Conservation (phyloP, 1,284 basidiomycete genomes). For the Fomitopsis schrenkii region DNA sequence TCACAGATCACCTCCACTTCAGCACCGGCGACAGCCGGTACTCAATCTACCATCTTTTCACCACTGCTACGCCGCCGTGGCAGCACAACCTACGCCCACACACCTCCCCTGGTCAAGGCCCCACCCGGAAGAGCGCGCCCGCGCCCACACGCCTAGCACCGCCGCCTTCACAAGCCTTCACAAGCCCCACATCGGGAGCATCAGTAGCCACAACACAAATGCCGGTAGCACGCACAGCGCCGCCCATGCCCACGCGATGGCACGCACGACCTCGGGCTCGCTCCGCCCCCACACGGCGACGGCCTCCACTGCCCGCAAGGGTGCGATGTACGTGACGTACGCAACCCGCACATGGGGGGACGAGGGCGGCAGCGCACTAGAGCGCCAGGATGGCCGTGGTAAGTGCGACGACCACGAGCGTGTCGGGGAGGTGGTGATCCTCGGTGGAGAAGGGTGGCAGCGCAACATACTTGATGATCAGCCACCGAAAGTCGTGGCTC, state of each 20-base stretch:
- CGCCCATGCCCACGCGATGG: background rate
- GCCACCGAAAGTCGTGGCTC: background rate
- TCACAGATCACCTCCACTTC: no score
- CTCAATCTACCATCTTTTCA: no score
- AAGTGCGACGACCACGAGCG: background rate
- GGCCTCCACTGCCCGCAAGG: background rate
- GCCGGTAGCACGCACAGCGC: background rate
- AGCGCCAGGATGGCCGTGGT: background rate
- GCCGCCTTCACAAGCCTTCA: background rate
- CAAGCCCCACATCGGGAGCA: background rate
- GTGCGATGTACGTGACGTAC: background rate
- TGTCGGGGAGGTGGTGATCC: background rate
- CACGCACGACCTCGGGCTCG: background rate
- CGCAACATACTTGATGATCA: background rate
- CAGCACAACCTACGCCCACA: background rate
- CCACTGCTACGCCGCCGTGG: no score
- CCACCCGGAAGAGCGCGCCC: no score
- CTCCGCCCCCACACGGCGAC: background rate
- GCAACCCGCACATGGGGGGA: no score
- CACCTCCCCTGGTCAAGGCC: no score
- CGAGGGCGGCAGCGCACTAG: background rate
- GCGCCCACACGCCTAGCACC: background rate
- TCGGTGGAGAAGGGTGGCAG: background rate
- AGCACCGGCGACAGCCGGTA: no score
- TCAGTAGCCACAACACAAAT: background rate